Evolutionary conservation across 768 basidiomycete genomes (phyloP).

Genomic region (Glaciozyma antarctica): DNA sequence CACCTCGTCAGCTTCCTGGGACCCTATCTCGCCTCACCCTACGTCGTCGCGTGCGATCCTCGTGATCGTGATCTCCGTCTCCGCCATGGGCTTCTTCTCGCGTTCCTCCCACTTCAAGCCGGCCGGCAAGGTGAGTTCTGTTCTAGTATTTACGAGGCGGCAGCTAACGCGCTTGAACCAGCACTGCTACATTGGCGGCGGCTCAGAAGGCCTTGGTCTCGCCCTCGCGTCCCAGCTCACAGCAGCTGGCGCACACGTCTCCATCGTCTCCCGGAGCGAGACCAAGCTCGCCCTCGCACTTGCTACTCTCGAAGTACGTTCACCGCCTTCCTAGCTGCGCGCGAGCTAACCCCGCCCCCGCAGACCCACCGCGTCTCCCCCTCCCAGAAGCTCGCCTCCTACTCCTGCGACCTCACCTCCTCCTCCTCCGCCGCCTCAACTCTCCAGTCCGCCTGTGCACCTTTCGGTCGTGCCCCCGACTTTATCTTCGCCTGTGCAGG

Average conservation of each 20-base stretch:
- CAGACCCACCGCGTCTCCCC: conserved; percentile 51
- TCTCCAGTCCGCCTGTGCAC: conserved; percentile 51
- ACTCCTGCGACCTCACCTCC: conserved; percentile 57
- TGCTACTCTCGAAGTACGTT: conserved; percentile 54
- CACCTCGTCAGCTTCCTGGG: neutral
- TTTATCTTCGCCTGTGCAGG: conserved; percentile 75
- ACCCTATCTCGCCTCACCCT: conserved; percentile 38
- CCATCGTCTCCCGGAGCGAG: conserved; percentile 71
- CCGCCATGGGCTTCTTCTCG: conserved; percentile 25
- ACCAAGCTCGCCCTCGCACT: conserved; percentile 55
- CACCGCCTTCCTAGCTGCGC: neutral
- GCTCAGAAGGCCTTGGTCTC: conserved; percentile 69
- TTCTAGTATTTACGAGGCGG: too few relatives aligned
- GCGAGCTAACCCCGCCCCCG: neutral
- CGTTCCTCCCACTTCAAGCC: conserved; percentile 46
- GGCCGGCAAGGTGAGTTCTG: conserved; percentile 41
- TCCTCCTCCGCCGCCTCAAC: conserved; percentile 52
- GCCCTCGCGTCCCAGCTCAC: conserved; percentile 60
- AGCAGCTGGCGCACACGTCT: conserved; percentile 64
- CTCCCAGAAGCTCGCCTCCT: conserved; percentile 54
- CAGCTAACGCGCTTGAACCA: conserved; percentile 36
- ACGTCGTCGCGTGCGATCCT: conserved; percentile 25
- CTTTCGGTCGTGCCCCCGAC: conserved; percentile 58
- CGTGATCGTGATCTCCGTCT: conserved; percentile 24
- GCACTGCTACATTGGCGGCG: conserved; percentile 82